These are phyloP conservation scores for Arthonia radiata DNA, from an alignment of 495 filamentous ascomycete species.

Conservation along the genomic window DNA sequence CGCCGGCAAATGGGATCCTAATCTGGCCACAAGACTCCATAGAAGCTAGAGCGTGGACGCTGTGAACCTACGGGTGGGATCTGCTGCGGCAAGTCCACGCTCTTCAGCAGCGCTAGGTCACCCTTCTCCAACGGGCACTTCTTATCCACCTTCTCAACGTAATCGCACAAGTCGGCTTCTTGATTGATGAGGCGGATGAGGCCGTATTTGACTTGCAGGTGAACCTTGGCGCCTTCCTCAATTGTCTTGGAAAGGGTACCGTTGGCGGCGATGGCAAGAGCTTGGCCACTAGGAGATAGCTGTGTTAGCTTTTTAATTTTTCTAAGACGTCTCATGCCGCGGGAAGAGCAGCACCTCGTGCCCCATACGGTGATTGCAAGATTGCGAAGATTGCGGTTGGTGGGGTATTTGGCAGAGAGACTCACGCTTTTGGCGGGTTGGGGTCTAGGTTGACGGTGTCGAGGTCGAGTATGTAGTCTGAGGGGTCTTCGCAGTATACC, in stretches of 20 bases:
- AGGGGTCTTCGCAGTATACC: constrained; percentile 40
- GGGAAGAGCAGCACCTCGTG: not conserved
- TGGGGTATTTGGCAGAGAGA: constrained; percentile 6
- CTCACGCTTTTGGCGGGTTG: constrained; percentile 75
- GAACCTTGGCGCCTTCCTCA: constrained; percentile 51
- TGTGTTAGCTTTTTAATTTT: constrained; percentile 1
- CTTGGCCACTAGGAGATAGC: constrained; percentile 35
- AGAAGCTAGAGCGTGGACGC: no score
- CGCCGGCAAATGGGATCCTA: no score
- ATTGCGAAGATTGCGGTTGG: not conserved
- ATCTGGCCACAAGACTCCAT: no score
- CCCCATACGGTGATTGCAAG: constrained; percentile 1
- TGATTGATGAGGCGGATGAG: constrained; percentile 70
- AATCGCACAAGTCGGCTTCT: constrained; percentile 59
- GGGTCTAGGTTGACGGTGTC: constrained; percentile 55
- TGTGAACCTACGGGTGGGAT: constrained; percentile 69
- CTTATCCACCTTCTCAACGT: constrained; percentile 67
- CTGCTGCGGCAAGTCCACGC: constrained; percentile 60
- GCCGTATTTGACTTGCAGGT: constrained; percentile 76
- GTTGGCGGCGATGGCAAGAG: constrained; percentile 52
- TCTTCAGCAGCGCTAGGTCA: constrained; percentile 42
- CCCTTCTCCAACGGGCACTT: constrained; percentile 71
- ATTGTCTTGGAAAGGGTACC: constrained; percentile 46
- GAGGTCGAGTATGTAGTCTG: constrained; percentile 40
- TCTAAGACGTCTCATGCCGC: constrained; percentile 3